Base-by-base conservation (phyloP, 495 filamentous ascomycete species). In the Hypomontagnella monticulosa region DNA sequence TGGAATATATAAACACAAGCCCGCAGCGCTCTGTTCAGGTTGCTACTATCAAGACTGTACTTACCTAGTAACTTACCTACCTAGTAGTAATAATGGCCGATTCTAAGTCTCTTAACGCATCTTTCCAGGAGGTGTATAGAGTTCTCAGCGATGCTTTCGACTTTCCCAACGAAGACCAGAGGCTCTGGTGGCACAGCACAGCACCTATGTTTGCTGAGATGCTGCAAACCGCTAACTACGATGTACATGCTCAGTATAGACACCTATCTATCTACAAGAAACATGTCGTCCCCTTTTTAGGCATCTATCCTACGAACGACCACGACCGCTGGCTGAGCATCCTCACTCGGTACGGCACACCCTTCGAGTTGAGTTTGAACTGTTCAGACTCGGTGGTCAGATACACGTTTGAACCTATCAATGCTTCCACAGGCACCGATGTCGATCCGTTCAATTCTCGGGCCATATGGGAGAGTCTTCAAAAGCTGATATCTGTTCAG, bases 171-270 rank as follows among this genome's bases (percentile, higher is more conserved):
- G 4, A 42, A 14, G 40, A 42, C 14, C 40, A 42, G 14, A 42
- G 40, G 40, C 40, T 42, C 4, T 42, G 40, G 40, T 42, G 40
- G 40, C 40, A 42, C 19, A 42, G 40, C 40, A 42, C 40, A 42
- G 40, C 40, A 16, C 40, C 40, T 42, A 42, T 42, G 40, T 42
- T 42, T 18, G 40, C 40, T 16, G 40, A 42, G 40, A 42, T 42
- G 40, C 40, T 42, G 19, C 40, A 42, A 16, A 18, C 19, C 14
- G 40, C 40, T 4, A 42, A 42, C 14, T 42, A 42, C 40, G 40
- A 42, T 18, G 40, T 42, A 1, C 40, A 42, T 18, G 40, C 40
- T 2, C 40, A 42, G 10, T 42, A 42, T 42, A 15, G 14, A 42
- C 40, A 42, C 14, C 40, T 42, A 4, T 16, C 40, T 18, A 42